Base-by-base conservation (phyloP, 1,284 basidiomycete species). In the Phylloboletellus chloephorus region DNA sequence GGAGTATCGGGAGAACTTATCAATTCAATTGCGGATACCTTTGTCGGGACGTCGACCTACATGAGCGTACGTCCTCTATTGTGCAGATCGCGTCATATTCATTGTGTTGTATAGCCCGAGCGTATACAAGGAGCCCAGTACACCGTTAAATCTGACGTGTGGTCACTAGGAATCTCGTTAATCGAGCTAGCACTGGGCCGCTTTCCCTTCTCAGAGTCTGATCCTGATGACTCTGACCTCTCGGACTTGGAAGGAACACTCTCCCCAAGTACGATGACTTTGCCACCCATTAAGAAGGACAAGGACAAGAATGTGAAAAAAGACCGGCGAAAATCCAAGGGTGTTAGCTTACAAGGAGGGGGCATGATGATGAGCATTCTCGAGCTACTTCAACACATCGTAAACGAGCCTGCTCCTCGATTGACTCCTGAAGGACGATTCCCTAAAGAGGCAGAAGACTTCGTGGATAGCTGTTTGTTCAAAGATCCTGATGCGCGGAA, bases 71-170 rank as follows among this genome's bases (percentile, higher is more conserved):
- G 92, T 79, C 12, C 16, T 11, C 23, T 26, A 25, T 31, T 41
- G 7, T 37, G 19, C 41, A 29, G 29, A 40, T 39, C 34, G 23
- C 23, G 21, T 34, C 24, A 17, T 43, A 22, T 42, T 53, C 37
- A 52, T 41, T 20, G 41, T 36, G 16, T 25, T 39, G 29, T 37
- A 47, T 63, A 98, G 91, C 95, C 95, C 24, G 95, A 98, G 64
- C 91, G 95, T 40, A 98, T 99, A 58, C 94, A 98, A 72, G 95
- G 96, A 40, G 92, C 92, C 3, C 86, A 91, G 59, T 98, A 98
- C 67, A 90, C 90, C 22, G 91, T 97, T 66, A 97, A 96, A 67
- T 96, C 93, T 4, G 94, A 98, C 58, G 89, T 98, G 6, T 97
- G 93, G 94, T 96, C 92, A 2, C 74, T 96, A 39, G 94, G 95